Percentiles rank a stretch among this genome's conserved stretches.
Conservation (phyloP, 2,329 filamentous ascomycete genomes). For the Cladosporium sp. region DNA sequence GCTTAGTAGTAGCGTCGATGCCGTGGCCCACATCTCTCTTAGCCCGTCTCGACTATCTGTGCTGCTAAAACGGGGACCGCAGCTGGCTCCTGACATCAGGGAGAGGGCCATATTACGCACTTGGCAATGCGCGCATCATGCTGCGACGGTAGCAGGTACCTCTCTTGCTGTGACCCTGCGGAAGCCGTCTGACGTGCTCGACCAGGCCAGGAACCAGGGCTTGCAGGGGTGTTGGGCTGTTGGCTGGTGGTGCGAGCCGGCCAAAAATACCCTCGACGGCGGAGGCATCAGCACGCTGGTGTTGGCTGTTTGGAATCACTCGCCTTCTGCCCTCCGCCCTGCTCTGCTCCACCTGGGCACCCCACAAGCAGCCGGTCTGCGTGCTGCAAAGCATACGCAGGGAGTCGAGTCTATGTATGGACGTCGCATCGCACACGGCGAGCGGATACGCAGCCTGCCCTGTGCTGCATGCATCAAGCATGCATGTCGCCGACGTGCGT, state of each 20-base stretch:
- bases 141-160: neutral
- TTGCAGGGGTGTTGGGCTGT: neutral
- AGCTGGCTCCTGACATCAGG: conserved; percentile 2
- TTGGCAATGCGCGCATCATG: conserved; percentile 11
- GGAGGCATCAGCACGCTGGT: conserved; percentile 1
- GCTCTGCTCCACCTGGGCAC: neutral
- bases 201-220: conserved; percentile 10
- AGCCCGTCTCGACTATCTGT: conserved; percentile 8
- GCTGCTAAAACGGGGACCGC: conserved; percentile 8
- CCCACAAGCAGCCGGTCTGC: neutral
- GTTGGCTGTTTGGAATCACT: neutral
- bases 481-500: conserved; percentile 1
- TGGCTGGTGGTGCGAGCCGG: conserved; percentile 1
- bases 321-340: neutral
- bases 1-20: conserved; percentile 9
- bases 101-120: neutral
- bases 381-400: neutral
- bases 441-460: conserved; percentile 7
- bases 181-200: neutral
- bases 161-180: neutral
- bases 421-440: neutral
- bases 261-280: conserved; percentile 9
- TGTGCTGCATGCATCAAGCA: conserved; percentile 12
- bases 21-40: conserved; percentile 2
- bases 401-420: conserved; percentile 6